Evolutionary conservation across 257 asterid genomes (phyloP), one percentile per base, ranked within the genome.

Genomic region (Solanum infundibuliforme): DNA sequence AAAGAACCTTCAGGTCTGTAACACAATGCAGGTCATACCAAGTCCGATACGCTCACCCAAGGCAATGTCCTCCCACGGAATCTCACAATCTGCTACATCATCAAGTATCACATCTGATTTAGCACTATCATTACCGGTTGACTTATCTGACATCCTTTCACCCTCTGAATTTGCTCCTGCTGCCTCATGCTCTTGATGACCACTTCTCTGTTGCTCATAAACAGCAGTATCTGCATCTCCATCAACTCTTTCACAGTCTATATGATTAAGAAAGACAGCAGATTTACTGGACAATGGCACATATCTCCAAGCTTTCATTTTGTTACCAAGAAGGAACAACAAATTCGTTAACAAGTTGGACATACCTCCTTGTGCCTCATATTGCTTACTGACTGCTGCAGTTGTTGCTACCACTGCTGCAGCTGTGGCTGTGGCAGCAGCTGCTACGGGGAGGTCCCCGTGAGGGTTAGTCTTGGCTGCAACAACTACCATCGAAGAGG

Each of bases 1-100:
- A 90, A 36, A 68, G 23, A 88, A 34, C 75, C 85, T 87, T 85
- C 34, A 86, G 85, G 71, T 68, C 86, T 86, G 87, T 82, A 90
- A 86, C 65, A 79, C n/a, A 48, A 79, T 82, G 85, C 86, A 91
- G 91, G 89, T 87, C 83, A 86, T 97, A 97, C 99, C 99, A 91
- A 97, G 98, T 87, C 99, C 99, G 87, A 97, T 97, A 92, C 99
- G 99, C 94, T 95, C 99, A 84, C 99, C 99, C 97, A 97, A 90
- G 93, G 94, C 38, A 91, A 97, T 94, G 86, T 97, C 98, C 90
- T 97, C 99, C 98, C 94, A 94, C 5, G 94, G 97, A 84, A 97
- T 95, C 91, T 97, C 99, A 91, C 99, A 95, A 77, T 97, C 99
- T 55, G 99, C 97, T 60, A 97, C 99, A 85, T 97, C 98, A 90